A percentile compares a stretch with the other conserved stretches of the same genome.
Conservation (phyloP, 495 filamentous ascomycete species). For the Hypoxylon rickii region DNA sequence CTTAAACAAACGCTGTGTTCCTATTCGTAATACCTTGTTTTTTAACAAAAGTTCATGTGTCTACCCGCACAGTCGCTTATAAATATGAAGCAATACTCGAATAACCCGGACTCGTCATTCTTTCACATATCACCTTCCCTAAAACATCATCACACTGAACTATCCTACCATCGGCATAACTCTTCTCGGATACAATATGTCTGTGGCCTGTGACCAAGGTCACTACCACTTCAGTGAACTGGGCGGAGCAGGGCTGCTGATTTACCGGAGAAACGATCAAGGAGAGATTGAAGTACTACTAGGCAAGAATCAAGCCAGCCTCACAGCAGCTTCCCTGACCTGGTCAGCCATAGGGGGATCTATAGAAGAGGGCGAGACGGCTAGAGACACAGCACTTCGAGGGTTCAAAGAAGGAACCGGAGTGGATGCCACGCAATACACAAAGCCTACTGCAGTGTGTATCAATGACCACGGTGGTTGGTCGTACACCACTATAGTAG, state of each 20-base stretch:
- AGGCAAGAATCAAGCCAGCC: background rate
- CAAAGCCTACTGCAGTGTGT: background rate
- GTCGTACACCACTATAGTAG: constrained; percentile 4
- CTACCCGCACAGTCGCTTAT: too few relatives aligned
- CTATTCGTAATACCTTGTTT: too few relatives aligned
- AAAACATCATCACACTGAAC: too few relatives aligned
- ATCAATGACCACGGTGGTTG: constrained; percentile 2
- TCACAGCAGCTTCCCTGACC: background rate
- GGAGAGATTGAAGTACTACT: constrained; percentile 20
- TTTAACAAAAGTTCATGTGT: too few relatives aligned
- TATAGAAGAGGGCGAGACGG: background rate
- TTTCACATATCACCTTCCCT: too few relatives aligned
- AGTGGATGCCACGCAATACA: background rate
- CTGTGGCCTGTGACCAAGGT: background rate
- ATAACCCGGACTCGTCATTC: too few relatives aligned
- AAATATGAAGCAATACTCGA: too few relatives aligned
- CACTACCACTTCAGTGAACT: background rate
- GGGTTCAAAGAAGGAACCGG: constrained; percentile 7
- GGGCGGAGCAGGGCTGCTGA: constrained; percentile 7
- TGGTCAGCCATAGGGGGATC: constrained; percentile 12
- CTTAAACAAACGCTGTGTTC: too few relatives aligned
- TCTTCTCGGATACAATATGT: too few relatives aligned
- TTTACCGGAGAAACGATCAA: background rate
- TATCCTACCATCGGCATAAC: too few relatives aligned
- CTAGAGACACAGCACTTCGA: background rate